These are phyloP conservation scores for Polygonum maritimum DNA, from an alignment of 148 eudicot genomes.

Conservation along the genomic window DNA sequence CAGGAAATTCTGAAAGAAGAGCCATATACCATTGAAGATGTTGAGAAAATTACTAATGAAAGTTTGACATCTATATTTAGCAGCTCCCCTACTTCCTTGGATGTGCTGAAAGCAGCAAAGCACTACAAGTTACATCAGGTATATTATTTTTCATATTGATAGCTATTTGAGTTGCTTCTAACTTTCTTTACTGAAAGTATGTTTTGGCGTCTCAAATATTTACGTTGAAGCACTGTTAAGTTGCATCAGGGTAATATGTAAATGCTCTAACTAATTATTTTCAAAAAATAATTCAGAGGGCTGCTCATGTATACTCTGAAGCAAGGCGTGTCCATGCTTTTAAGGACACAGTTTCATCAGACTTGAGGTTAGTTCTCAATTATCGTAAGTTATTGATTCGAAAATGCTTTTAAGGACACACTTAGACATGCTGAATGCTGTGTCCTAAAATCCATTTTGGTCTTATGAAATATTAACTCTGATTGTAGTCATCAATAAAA, in stretches of 20 bases:
- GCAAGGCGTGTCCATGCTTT: conserved; percentile 91
- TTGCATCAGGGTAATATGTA: conserved; percentile 57
- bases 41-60: conserved; percentile 50
- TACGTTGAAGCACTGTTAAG: conserved; percentile 33
- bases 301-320: conserved; percentile 92
- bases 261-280: not conserved
- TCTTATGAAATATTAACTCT: not conserved
- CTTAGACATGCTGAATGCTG: not conserved
- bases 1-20: conserved; percentile 78
- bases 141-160: not conserved
- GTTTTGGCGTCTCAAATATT: not conserved
- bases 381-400: not conserved
- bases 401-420: no score
- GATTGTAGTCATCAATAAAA: not conserved
- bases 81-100: conserved; percentile 71
- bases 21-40: conserved; percentile 64
- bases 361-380: conserved; percentile 43
- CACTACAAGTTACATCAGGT: conserved; percentile 81
- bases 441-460: not conserved
- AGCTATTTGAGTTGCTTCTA: not conserved
- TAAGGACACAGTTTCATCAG: conserved; percentile 77
- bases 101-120: conserved; percentile 76
- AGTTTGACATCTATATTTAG: conserved; percentile 48
- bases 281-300: conserved; percentile 41
- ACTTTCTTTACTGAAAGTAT: not conserved